These are phyloP conservation scores for Talaromyces albobiverticillius DNA, from an alignment of 2,329 filamentous ascomycete genomes.

Conservation along the genomic window DNA sequence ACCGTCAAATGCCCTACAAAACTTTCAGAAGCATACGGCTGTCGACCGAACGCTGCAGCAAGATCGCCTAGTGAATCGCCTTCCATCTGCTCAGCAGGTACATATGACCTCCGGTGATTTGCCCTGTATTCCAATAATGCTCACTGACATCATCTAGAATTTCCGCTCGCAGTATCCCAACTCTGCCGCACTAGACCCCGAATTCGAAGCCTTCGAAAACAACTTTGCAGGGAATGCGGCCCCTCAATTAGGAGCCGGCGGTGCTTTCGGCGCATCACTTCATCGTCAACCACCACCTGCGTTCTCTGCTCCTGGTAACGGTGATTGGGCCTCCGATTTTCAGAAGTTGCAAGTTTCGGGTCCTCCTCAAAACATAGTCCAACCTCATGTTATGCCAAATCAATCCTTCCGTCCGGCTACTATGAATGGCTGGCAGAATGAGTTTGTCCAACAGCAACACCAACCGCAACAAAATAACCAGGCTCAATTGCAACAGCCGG, in stretches of 20 bases:
- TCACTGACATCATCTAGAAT: conserved; percentile 42
- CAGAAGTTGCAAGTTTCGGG: conserved; percentile 42
- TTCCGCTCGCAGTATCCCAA: conserved; percentile 60
- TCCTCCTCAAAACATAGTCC: conserved; percentile 42
- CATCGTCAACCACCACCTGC: conserved; percentile 22
- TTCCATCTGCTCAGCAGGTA: conserved; percentile 54
- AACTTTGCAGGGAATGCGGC: conserved; percentile 30
- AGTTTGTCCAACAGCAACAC: conserved; percentile 52
- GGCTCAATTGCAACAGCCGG: conserved; percentile 22
- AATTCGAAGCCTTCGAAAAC: conserved; percentile 67
- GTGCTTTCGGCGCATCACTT: conserved; percentile 22
- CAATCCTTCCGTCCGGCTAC: conserved; percentile 28
- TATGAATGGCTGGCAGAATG: conserved; percentile 57
- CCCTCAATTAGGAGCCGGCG: conserved; percentile 37
- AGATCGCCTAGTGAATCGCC: conserved; percentile 60
- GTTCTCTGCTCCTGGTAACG: conserved; percentile 18
- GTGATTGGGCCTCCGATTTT: conserved; percentile 48
- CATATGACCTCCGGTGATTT: neutral
- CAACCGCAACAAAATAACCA: conserved; percentile 26
- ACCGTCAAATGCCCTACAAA: conserved; percentile 72
- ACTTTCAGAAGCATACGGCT: conserved; percentile 66
- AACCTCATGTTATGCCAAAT: conserved; percentile 45
- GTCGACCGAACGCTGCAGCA: conserved; percentile 70
- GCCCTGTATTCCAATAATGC: conserved; percentile 3
- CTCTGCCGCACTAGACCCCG: conserved; percentile 58